Evolutionary conservation across 2,329 filamentous ascomycete genomes (phyloP), one percentile per base, ranked within the genome.

Genomic region (Stagonosporopsis vannaccii): DNA sequence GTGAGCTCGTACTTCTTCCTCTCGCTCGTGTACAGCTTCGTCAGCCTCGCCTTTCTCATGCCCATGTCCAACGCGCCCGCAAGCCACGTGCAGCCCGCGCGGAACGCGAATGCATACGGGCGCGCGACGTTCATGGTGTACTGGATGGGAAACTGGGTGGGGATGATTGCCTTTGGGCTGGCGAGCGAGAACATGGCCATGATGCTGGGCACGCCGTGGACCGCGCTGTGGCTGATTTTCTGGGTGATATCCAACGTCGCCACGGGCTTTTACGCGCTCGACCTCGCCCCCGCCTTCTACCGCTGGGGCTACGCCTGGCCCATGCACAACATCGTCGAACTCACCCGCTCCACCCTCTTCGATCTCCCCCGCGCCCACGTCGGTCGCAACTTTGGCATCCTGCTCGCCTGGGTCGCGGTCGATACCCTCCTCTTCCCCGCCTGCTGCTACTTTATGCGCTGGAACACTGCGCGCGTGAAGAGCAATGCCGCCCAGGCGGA

Each of bases 221-320:
- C 79, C 6, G 80, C 84, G 0, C 72, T 88, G 0, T 89, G 86
- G 82, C 74, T 89, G 2, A 87, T 89, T 51, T 88, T 87, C 63
- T 88, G 85, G 86, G 84, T 89, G 40, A 86, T 89, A 51, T 82
- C 82, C 8, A 90, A 90, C 64, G 85, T 88, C 0, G 76, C 81
- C 0, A 87, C 85, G 0, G 78, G 81, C 0, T 87, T 89, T 66
- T 85, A 88, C 67, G 71, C 82, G 3, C 73, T 88, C 35, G 82
- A 84, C 15, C 70, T 89, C 13, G 81, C 83, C 2, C 80, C 83
- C 0, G 73, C 70, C 0, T 88, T 89, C 66, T 89, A 85, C 67
- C 66, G 72, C 2, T 89, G 85, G 83, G 85, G 84, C 0, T 87
- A 87, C 65, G 86, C 82, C 1, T 86, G 85, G 83, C 87, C 86